Conservation (phyloP, 208 protist genomes). For the Acanthamoeba triangularis region DNA sequence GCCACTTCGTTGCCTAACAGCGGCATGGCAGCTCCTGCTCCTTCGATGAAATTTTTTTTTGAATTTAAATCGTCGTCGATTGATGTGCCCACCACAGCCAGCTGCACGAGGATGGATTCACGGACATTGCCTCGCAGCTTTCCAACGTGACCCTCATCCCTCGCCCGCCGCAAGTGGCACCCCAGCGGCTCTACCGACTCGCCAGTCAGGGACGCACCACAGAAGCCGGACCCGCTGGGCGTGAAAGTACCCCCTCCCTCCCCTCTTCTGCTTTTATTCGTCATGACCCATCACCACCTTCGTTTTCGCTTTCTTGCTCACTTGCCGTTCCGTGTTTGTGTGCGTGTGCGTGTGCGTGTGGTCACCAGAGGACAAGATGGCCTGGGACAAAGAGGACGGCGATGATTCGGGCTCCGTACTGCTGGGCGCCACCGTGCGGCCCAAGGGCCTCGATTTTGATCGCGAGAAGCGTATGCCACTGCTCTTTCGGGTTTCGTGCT, state of each 20-base stretch:
- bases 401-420: neutral
- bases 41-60: neutral
- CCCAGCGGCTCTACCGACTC: neutral
- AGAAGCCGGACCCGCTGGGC: neutral
- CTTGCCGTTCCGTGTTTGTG: neutral
- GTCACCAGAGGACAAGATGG: neutral
- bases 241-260: neutral
- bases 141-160: conserved; percentile 26
- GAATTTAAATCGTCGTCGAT: neutral
- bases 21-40: no score
- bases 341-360: neutral
- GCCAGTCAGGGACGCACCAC: neutral
- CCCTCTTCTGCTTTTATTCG: neutral
- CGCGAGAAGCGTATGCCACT: neutral
- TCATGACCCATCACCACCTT: neutral
- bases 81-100: neutral
- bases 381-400: neutral
- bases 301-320: neutral
- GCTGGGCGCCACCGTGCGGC: neutral
- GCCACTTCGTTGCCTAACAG: neutral
- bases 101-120: conserved; percentile 59
- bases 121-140: neutral
- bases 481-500: no score
- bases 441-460: conserved; percentile 17
- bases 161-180: neutral